A percentile compares a stretch with the other conserved stretches of the same genome.
phyloP scores from a whole-genome alignment of 2,329 filamentous ascomycete species.

The Diaporthe eres region DNA sequence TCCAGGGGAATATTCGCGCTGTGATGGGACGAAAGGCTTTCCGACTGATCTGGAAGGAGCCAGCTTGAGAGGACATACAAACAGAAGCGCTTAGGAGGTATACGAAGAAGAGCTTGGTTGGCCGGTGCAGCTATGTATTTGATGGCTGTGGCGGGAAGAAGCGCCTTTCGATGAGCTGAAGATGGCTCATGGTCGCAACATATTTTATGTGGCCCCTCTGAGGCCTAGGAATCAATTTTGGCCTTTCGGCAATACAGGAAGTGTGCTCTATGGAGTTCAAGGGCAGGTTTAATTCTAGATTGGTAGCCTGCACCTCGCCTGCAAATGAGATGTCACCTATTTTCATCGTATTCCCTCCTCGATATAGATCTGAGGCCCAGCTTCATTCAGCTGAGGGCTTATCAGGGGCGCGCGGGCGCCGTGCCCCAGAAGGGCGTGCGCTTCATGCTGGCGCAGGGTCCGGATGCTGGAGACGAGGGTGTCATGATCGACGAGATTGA shows the following conservation, averaged over 20 bases:
- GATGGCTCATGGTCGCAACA: background rate
- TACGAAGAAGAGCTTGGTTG: background rate
- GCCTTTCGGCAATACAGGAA: background rate
- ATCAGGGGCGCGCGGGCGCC: background rate
- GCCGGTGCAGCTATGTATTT: background rate
- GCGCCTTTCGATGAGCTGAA: background rate
- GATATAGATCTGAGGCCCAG: background rate
- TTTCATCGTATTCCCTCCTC: too few species aligned
- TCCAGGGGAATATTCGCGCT: background rate
- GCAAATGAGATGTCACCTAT: background rate
- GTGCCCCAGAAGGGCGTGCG: constrained; percentile 20
- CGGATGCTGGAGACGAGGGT: background rate
- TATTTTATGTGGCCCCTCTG: too few species aligned
- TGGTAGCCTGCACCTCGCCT: background rate
- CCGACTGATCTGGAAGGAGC: background rate
- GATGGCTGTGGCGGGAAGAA: background rate
- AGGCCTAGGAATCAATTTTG: background rate
- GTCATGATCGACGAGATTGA: background rate
- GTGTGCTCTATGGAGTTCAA: background rate
- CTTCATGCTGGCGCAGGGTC: constrained; percentile 17
- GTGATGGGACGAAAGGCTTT: background rate
- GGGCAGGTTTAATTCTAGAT: background rate
- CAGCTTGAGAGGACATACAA: background rate
- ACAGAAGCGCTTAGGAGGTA: too few species aligned
- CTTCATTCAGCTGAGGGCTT: background rate